These are phyloP conservation scores for Chimonanthus praecox DNA, from an alignment of 164 flowering plant species.

Conservation along the genomic window DNA sequence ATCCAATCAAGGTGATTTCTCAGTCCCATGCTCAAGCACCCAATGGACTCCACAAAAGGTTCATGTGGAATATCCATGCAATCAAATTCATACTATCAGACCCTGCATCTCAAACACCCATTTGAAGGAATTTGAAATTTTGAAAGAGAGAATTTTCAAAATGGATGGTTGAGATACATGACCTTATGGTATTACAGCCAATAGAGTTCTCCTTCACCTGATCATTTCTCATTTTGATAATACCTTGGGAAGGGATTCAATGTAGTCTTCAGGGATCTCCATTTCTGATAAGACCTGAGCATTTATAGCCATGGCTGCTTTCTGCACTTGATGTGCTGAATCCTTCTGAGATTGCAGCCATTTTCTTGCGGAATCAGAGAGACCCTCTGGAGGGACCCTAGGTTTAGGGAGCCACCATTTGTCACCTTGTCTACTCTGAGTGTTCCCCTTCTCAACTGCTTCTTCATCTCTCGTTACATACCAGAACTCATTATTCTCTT, in stretches of 20 bases:
- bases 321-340: slow-evolving; percentile 76
- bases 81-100: too few species aligned
- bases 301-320: slow-evolving; percentile 96
- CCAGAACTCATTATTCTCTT: slow-evolving; percentile 62
- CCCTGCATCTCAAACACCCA: too few species aligned
- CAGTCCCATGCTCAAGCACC: too few species aligned
- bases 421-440: slow-evolving; percentile 42
- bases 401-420: slow-evolving; percentile 89
- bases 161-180: too few species aligned
- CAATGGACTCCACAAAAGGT: too few species aligned
- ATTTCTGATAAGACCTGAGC: slow-evolving; percentile 80
- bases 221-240: too few species aligned
- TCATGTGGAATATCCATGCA: too few species aligned
- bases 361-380: slow-evolving; percentile 57
- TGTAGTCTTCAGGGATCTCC: slow-evolving; percentile 79
- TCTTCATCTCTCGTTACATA: slow-evolving; percentile 47
- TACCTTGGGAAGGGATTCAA: slow-evolving; percentile 94
- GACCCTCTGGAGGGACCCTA: slow-evolving; percentile 63
- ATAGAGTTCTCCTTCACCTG: too few species aligned
- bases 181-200: too few species aligned
- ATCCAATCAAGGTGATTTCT: too few species aligned
- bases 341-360: slow-evolving; percentile 78
- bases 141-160: too few species aligned
- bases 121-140: too few species aligned
- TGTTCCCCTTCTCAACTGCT: slow-evolving; percentile 35